phyloP scores from a whole-genome alignment of 208 protist species.

The Angomonas deanei region DNA sequence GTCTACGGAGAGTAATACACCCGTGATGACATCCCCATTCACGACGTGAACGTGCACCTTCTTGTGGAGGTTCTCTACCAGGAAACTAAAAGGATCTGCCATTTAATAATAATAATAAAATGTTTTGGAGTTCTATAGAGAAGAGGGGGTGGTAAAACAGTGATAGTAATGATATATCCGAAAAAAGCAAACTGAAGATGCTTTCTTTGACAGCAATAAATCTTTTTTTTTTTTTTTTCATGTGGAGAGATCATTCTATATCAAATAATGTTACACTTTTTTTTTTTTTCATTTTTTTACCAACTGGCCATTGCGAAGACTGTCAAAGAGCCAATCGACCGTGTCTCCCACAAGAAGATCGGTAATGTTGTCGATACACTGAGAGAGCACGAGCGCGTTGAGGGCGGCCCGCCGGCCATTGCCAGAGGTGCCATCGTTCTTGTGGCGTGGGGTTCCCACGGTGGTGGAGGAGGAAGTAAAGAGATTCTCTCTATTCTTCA shows the following conservation, averaged over 20 bases:
- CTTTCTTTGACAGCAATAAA: neutral
- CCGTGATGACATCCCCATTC: conserved; percentile 12
- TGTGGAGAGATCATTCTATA: conserved; percentile 2
- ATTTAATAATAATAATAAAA: no score
- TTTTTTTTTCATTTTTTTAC: neutral
- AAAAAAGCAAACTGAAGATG: conserved; percentile 6
- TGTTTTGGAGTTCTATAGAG: neutral
- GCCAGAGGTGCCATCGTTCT: conserved; percentile 14
- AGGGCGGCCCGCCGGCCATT: conserved; percentile 40
- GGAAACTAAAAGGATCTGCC: conserved; percentile 43
- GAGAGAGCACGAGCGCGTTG: conserved; percentile 44
- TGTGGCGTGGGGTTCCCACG: neutral
- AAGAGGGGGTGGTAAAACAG: conserved; percentile 3
- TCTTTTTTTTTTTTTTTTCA: conserved; percentile 4
- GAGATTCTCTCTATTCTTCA: neutral
- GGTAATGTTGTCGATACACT: conserved; percentile 56
- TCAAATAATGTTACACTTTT: neutral
- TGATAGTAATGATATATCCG: no score
- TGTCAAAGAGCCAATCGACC: conserved; percentile 33
- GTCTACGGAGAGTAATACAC: conserved; percentile 58
- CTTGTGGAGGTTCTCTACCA: conserved; percentile 38
- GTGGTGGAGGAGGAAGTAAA: neutral
- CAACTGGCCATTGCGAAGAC: neutral
- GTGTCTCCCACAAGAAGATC: conserved; percentile 55
- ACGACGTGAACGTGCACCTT: conserved; percentile 25